Evolutionary conservation across 805 yeast species (phyloP).

Genomic region (Cyberlindnera euphorbiae): DNA sequence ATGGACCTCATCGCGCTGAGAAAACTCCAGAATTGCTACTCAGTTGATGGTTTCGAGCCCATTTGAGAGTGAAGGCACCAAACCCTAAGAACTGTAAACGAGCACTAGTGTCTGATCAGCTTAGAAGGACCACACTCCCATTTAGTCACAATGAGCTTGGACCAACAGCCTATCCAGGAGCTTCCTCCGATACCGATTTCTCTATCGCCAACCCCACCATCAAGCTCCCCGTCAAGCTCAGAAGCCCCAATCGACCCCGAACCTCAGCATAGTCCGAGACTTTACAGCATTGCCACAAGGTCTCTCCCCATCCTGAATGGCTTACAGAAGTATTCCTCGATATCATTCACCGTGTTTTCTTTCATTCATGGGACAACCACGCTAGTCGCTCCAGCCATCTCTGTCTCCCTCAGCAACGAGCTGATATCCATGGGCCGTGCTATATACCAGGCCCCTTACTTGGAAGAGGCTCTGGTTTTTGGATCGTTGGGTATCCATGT

Average conservation of each 20-base stretch:
- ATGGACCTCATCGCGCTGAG: too few species aligned
- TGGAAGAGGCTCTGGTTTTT: conserved; percentile 45
- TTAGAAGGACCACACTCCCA: too few species aligned
- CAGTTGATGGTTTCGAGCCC: too few species aligned
- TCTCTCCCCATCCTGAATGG: conserved; percentile 18
- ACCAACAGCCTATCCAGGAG: too few species aligned
- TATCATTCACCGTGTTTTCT: conserved; percentile 51
- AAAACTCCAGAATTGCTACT: too few species aligned
- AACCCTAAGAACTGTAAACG: too few species aligned
- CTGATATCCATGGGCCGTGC: conserved; percentile 55
- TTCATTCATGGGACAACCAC: conserved; percentile 55
- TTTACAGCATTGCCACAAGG: background rate
- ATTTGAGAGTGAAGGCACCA: too few species aligned
- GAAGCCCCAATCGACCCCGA: too few species aligned
- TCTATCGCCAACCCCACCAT: too few species aligned
- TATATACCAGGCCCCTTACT: conserved; percentile 49
- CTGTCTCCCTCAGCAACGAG: conserved; percentile 43
- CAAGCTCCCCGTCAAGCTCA: too few species aligned
- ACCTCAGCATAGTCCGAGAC: conserved; percentile 1
- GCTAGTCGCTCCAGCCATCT: conserved; percentile 47
- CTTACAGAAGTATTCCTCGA: conserved; percentile 57
- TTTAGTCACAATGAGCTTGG: too few species aligned
- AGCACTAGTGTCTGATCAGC: too few species aligned
- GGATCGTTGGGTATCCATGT: conserved; percentile 48
- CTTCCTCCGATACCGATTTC: background rate